Percentiles rank a stretch among this genome's conserved stretches.
Conservation (phyloP, 371 early-diverging fungal species). For the Synchytrium microbalum region DNA sequence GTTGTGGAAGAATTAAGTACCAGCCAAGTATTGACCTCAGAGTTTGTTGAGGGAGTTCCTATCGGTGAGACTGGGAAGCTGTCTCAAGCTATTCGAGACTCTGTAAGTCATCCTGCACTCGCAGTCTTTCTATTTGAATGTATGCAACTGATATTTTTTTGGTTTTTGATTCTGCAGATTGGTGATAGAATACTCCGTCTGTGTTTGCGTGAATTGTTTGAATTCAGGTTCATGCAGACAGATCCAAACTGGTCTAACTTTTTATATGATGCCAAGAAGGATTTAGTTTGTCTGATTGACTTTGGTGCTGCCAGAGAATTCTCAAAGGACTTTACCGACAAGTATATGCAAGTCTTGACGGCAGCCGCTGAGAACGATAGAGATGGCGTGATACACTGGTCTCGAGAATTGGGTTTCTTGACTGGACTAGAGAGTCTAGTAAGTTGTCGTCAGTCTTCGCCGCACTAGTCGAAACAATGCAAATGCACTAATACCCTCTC, state of each 20-base stretch:
- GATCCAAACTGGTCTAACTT: constrained; percentile 99
- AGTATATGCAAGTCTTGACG: constrained; percentile 67
- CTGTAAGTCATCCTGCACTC: too few relatives aligned
- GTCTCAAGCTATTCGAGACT: constrained; percentile 60
- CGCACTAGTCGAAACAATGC: too few relatives aligned
- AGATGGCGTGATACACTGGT: constrained; percentile 65
- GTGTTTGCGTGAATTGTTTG: constrained; percentile 84
- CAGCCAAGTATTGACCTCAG: constrained; percentile 66
- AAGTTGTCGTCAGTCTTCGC: constrained; percentile 1
- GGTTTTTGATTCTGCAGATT: constrained; percentile 33
- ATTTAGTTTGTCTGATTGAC: constrained; percentile 76
- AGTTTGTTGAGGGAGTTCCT: constrained; percentile 68
- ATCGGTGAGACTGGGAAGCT: constrained; percentile 54
- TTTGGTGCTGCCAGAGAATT: constrained; percentile 93
- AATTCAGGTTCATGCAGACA: constrained; percentile 94
- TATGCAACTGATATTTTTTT: constrained; percentile 4
- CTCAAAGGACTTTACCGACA: constrained; percentile 57
- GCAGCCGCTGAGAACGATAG: constrained; percentile 70
- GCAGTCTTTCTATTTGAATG: constrained; percentile 1
- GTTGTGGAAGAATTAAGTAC: constrained; percentile 65
- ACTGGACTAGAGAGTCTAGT: constrained; percentile 85
- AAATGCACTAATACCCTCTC: neutral
- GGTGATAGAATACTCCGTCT: constrained; percentile 61
- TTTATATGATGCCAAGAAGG: constrained; percentile 61
- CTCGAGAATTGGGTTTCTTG: constrained; percentile 77